Evolutionary conservation across 768 basidiomycete species (phyloP).

Genomic region (Cystobasidium tubakii): DNA sequence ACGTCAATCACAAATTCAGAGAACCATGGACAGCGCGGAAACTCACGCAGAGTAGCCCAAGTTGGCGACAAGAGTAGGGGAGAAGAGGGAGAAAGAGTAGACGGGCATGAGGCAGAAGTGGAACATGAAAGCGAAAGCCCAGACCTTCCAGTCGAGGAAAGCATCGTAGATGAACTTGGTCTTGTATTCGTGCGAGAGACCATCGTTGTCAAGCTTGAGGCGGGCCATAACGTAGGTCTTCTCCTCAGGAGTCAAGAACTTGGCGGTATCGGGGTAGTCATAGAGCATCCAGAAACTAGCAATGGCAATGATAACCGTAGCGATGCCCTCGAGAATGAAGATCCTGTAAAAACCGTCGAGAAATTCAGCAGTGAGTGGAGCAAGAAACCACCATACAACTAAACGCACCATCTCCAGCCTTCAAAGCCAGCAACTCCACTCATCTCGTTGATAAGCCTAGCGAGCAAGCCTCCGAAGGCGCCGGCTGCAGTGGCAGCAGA

Average conservation of each 20-base stretch:
- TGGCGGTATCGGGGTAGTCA: slow-evolving; percentile 76
- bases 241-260: slow-evolving; percentile 66
- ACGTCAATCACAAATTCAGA: background rate
- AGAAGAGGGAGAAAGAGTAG: slow-evolving; percentile 71
- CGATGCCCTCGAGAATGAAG: slow-evolving; percentile 67
- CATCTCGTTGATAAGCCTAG: slow-evolving; percentile 57
- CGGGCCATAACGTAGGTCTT: slow-evolving; percentile 59
- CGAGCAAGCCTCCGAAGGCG: slow-evolving; percentile 56
- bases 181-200: slow-evolving; percentile 49
- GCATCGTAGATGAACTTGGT: slow-evolving; percentile 13
- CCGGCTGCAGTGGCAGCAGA: slow-evolving; percentile 66
- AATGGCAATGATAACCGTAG: slow-evolving; percentile 62
- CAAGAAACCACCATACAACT: slow-evolving; percentile 6
- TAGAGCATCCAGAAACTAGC: slow-evolving; percentile 71
- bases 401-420: slow-evolving; percentile 55
- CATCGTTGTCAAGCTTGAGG: slow-evolving; percentile 77
- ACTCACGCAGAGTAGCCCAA: slow-evolving; percentile 29
- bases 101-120: slow-evolving; percentile 57
- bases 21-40: too few relatives aligned
- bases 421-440: slow-evolving; percentile 22
- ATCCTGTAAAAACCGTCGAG: slow-evolving; percentile 49
- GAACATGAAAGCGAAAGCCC: slow-evolving; percentile 35
- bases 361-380: too few relatives aligned
- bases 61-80: slow-evolving; percentile 66
- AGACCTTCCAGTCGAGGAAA: slow-evolving; percentile 23